phyloP scores from a whole-genome alignment of 2,329 filamentous ascomycete genomes.

The Aaosphaeria arxii region DNA sequence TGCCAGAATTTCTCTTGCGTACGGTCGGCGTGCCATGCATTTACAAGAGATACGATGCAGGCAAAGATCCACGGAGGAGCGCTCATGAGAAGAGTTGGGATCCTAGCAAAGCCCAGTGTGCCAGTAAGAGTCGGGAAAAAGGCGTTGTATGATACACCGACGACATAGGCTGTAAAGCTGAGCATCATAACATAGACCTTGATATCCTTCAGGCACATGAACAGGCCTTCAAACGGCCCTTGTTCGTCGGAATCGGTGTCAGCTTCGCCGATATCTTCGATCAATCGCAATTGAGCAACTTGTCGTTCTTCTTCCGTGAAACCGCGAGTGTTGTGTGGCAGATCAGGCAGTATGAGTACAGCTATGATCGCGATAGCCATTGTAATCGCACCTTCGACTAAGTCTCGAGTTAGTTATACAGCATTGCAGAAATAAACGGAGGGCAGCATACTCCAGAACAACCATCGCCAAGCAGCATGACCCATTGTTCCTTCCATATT shows the following conservation, averaged over 20 bases:
- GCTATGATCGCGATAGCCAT: slow-evolving; percentile 31
- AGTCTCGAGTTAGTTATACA: too few relatives aligned
- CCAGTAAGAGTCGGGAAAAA: slow-evolving; percentile 38
- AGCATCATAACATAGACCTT: slow-evolving; percentile 66
- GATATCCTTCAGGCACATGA: slow-evolving; percentile 58
- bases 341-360: slow-evolving; percentile 30
- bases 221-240: slow-evolving; percentile 52
- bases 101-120: slow-evolving; percentile 38
- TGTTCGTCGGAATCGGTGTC: slow-evolving; percentile 42
- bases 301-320: slow-evolving; percentile 48
- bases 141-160: slow-evolving; percentile 44
- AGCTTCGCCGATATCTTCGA: slow-evolving; percentile 52
- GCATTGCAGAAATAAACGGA: too few relatives aligned
- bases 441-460: slow-evolving; percentile 20
- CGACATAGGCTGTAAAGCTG: slow-evolving; percentile 59
- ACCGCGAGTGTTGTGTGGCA: slow-evolving; percentile 42
- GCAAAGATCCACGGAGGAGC: slow-evolving; percentile 51
- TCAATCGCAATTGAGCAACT: slow-evolving; percentile 35
- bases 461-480: slow-evolving; percentile 40
- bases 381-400: slow-evolving; percentile 37
- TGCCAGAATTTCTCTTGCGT: slow-evolving; percentile 53
- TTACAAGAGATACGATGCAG: slow-evolving; percentile 46
- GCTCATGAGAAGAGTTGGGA: slow-evolving; percentile 35
- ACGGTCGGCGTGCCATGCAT: slow-evolving; percentile 52
- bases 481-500: slow-evolving; percentile 34